Conservation (phyloP, 306 rosid species). For the Cucumis sativus region DNA sequence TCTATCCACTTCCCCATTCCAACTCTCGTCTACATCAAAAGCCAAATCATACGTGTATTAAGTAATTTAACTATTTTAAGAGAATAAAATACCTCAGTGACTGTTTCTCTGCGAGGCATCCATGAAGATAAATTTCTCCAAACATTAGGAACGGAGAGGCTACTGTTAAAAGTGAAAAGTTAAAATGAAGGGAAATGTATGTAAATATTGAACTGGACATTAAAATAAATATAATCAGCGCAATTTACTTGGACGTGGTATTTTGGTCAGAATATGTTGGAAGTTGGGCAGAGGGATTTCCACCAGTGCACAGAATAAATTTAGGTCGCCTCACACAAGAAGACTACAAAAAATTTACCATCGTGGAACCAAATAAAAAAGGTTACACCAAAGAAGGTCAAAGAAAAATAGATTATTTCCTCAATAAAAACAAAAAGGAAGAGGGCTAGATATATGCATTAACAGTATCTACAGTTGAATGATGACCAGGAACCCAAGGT, state of each 20-base stretch:
- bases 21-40: background rate
- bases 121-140: constrained; percentile 80
- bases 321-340: constrained; percentile 84
- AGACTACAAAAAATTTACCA: constrained; percentile 37
- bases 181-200: background rate
- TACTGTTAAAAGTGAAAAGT: constrained; percentile 32
- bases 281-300: constrained; percentile 54
- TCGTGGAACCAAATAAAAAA: background rate
- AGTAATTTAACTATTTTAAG: background rate
- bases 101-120: constrained; percentile 70
- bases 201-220: background rate
- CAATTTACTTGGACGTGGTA: constrained; percentile 41
- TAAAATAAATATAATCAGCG: background rate
- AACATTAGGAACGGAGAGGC: constrained; percentile 53
- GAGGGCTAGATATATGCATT: background rate
- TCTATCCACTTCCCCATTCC: background rate
- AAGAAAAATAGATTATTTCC: background rate
- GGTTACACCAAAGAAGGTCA: background rate
- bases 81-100: constrained; percentile 44
- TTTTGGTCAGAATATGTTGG: constrained; percentile 74
- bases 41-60: background rate
- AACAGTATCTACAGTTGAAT: background rate
- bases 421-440: background rate
- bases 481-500: background rate
- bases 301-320: constrained; percentile 92